Base-by-base conservation (phyloP, 371 early-diverging fungal species). In the Mucor piriformis region DNA sequence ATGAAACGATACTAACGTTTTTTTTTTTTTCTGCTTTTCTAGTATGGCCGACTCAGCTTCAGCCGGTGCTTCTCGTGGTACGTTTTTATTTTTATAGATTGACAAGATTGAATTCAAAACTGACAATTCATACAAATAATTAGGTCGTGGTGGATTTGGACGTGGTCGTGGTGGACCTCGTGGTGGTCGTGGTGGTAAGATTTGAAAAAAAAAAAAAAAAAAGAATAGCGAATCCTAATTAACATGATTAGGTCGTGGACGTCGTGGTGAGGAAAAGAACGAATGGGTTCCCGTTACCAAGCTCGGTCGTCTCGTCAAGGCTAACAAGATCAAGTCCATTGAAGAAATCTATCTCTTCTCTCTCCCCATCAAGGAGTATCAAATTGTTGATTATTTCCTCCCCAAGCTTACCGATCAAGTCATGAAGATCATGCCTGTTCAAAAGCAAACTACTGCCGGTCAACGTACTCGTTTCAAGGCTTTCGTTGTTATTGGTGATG, bases 381-480 rank as follows among this genome's bases (percentile, higher is more conserved):
- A 99, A 84, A 97, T 99, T 64, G 92, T 99, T 64, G 99, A 99
- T 83, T 85, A 81, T 80, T 95, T 99, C 89, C 83, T 99, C 58
- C 93, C 93, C 67, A 92, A 91, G 66, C 89, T 99, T 64, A 97
- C 96, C 92, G 99, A 99, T 77, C 97, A 99, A 83, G 97, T 99
- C 71, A 96, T 99, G 92, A 95, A 96, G 88, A 96, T 99, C 77
- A 98, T 96, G 88, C 97, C 98, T 63, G 99, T 99, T 73, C 99
- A 99, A 87, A 99, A 99, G 92, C 99, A 99, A 86, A 99, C 99
- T 72, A 94, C 95, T 80, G 99, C 99, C 67, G 99, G 99, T 88
- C 99, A 99, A 87, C 95, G 98, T 74, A 99, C 99, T 72, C 94
- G 98, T 70, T 99, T 99, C 92, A 99, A 99, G 92, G 99, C 97